Conservation (phyloP, 2,329 filamentous ascomycete species). For the Hypoxylon rubiginosum region DNA sequence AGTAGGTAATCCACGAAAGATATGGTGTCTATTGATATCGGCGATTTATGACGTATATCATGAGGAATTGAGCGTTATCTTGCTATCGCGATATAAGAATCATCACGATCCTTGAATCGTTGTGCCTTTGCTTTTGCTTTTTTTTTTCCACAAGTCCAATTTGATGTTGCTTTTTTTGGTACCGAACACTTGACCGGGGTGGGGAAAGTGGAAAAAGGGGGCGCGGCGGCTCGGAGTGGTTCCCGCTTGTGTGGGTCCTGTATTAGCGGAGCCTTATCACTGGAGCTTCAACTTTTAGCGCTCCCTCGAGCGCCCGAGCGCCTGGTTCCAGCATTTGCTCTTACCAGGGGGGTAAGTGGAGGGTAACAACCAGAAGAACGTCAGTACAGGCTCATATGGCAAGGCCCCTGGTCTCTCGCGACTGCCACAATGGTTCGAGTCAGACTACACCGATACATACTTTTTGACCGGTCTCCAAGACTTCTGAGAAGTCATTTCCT, state of each 20-base stretch:
- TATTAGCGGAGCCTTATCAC: constrained; percentile 28
- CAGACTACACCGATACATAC: constrained; percentile 9
- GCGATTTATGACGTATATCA: neutral
- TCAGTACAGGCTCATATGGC: constrained; percentile 6
- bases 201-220: constrained; percentile 24
- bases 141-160: constrained; percentile 9
- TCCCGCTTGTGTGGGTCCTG: constrained; percentile 44
- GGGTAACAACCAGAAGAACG: constrained; percentile 18
- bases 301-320: constrained; percentile 33
- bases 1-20: neutral
- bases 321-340: constrained; percentile 31
- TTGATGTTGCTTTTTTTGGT: constrained; percentile 12
- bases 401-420: constrained; percentile 13
- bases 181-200: constrained; percentile 18
- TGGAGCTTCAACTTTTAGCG: constrained; percentile 6
- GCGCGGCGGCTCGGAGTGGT: constrained; percentile 43
- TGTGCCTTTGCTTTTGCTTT: constrained; percentile 16
- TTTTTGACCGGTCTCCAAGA: constrained; percentile 2
- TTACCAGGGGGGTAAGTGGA: constrained; percentile 4
- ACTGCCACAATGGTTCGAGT: constrained; percentile 3
- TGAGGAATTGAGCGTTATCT: neutral
- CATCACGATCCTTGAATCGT: constrained; percentile 8
- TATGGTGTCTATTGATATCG: too few species aligned
- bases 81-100: constrained; percentile 2
- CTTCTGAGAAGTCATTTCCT: constrained; percentile 3